Conservation (phyloP, 2,329 filamentous ascomycete species). For the Diaporthe destruens region DNA sequence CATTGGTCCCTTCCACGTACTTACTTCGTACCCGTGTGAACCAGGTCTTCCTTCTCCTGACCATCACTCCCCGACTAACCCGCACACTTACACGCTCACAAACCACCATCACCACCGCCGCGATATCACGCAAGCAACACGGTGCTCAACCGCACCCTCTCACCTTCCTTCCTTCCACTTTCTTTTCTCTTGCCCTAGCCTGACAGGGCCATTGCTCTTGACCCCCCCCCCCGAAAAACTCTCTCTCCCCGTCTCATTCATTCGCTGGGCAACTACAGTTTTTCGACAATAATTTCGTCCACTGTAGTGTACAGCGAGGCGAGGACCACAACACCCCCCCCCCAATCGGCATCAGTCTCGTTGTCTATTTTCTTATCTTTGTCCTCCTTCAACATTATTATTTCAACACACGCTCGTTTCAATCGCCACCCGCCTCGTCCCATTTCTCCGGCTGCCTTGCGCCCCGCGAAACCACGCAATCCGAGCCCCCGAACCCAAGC, state of each 20-base stretch:
- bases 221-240: not conserved
- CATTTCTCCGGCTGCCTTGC: slow-evolving; percentile 14
- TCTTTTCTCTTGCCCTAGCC: not conserved
- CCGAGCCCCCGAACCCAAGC: not conserved
- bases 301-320: not conserved
- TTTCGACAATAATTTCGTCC: slow-evolving; percentile 21
- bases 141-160: not conserved
- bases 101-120: not conserved
- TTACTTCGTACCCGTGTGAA: not conserved
- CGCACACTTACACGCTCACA: not conserved
- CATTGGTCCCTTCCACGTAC: not conserved
- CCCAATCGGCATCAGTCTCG: not conserved
- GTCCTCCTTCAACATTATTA: slow-evolving; percentile 28
- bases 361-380: slow-evolving; percentile 9
- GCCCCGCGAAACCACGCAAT: not conserved
- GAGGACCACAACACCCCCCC: not conserved
- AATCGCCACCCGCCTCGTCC: slow-evolving; percentile 7
- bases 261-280: slow-evolving; percentile 1
- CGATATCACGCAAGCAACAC: not conserved
- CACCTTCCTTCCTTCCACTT: not conserved
- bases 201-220: not conserved
- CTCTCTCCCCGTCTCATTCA: not conserved
- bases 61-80: not conserved
- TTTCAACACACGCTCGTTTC: slow-evolving; percentile 35
- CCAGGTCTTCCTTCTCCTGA: slow-evolving; percentile 17